Percentiles rank a stretch among this genome's conserved stretches.
Evolutionary conservation across 1,284 basidiomycete species (phyloP).

Genomic region (Papiliotrema laurentii): DNA sequence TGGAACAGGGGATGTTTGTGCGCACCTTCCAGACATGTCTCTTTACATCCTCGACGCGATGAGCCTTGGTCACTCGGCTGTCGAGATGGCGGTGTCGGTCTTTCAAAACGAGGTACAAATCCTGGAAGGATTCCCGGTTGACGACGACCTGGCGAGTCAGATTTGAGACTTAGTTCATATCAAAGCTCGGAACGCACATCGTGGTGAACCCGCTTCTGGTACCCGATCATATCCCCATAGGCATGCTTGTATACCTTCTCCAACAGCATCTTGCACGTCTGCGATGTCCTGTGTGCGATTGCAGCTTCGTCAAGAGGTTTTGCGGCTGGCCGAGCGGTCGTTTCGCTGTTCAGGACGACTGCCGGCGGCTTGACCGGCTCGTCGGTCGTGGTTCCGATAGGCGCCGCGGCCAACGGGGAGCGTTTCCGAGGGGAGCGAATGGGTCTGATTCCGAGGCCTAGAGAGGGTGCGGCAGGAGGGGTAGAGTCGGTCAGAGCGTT

Average conservation of each 20-base stretch:
- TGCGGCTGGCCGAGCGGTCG: neutral
- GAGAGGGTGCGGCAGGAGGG: slow-evolving; percentile 8
- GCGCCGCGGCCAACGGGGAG: slow-evolving; percentile 30
- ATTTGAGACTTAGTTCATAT: neutral
- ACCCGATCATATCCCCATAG: slow-evolving; percentile 71
- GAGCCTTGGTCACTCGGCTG: slow-evolving; percentile 78
- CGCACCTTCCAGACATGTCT: slow-evolving; percentile 48
- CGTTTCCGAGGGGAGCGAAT: slow-evolving; percentile 15
- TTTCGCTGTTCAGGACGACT: slow-evolving; percentile 12
- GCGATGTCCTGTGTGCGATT: slow-evolving; percentile 52
- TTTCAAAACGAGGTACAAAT: slow-evolving; percentile 80
- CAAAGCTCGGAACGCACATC: slow-evolving; percentile 53
- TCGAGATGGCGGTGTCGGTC: slow-evolving; percentile 71
- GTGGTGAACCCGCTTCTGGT: slow-evolving; percentile 80
- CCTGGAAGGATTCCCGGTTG: slow-evolving; percentile 74
- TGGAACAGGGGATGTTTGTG: too few relatives aligned
- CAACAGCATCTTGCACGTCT: slow-evolving; percentile 73
- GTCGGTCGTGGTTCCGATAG: neutral
- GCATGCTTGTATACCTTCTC: slow-evolving; percentile 80
- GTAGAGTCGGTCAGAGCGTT: slow-evolving; percentile 4
- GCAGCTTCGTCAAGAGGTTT: neutral
- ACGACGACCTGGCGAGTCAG: slow-evolving; percentile 55
- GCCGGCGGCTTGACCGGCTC: slow-evolving; percentile 11
- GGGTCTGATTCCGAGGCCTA: neutral
- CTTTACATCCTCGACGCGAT: slow-evolving; percentile 44